Evolutionary conservation across 2,329 filamentous ascomycete genomes (phyloP).

Genomic region (Colletotrichum gloeosporioides): DNA sequence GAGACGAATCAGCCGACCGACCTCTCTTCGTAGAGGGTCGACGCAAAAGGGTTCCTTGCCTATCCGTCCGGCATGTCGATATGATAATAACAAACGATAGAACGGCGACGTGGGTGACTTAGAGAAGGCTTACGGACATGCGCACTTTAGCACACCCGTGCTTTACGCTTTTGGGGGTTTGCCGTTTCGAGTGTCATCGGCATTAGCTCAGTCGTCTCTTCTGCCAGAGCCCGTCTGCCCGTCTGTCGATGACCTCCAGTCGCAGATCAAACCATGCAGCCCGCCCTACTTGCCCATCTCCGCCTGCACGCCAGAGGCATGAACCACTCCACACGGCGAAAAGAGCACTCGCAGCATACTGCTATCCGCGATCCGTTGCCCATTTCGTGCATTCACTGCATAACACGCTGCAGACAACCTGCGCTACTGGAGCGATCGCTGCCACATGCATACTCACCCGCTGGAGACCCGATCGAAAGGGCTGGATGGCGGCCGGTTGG

Average conservation of each 20-base stretch:
- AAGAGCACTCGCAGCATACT: not conserved
- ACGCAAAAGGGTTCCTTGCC: not conserved
- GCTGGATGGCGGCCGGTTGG: not conserved
- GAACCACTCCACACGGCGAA: not conserved
- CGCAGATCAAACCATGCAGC: slow-evolving; percentile 6
- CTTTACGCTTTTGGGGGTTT: not conserved
- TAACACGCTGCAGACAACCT: not conserved
- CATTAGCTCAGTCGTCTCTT: not conserved
- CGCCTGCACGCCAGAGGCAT: not conserved
- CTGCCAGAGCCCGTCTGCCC: not conserved
- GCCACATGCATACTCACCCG: not conserved
- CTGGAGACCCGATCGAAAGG: slow-evolving; percentile 4
- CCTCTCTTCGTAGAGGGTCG: not conserved
- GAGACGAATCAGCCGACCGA: not conserved
- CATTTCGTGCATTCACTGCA: not conserved
- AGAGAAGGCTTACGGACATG: not conserved
- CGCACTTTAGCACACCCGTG: not conserved
- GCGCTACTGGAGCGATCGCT: slow-evolving; percentile 4
- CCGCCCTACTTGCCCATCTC: not conserved
- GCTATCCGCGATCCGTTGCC: not conserved
- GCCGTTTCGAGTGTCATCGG: not conserved
- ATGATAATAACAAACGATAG: not conserved
- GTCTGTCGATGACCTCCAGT: not conserved
- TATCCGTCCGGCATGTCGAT: slow-evolving; percentile 2
- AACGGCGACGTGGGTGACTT: not conserved